Base-by-base conservation (phyloP, 1,139 yeast genomes). In the Sugiyamaella grinbergsii region DNA sequence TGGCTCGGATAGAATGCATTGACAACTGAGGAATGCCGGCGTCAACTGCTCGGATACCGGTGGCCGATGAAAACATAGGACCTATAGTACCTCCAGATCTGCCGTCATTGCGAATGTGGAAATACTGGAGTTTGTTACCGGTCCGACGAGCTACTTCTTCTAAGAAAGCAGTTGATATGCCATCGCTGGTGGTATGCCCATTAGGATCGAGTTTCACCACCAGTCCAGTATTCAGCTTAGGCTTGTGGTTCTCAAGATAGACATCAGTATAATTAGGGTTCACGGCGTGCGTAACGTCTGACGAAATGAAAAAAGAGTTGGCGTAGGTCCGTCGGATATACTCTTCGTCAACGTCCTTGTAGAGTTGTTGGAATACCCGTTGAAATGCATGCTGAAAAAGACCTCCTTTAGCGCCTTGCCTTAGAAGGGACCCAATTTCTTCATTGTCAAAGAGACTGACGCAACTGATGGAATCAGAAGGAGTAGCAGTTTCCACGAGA, bases 261-360 rank as follows among this genome's bases (percentile, higher is more conserved):
- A 76, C 82, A 33, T 58, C 56, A 22, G 79, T 69, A 67, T 87
- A 90, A 71, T 91, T 91, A 55, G 97, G 97, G 68, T 91, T 95
- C 47, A 88, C 85, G 32, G 96, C 97, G 66, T 91, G 98, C 1
- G 96, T 93, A 74, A 87, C 93, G 66, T 91, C 98, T 0, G 95
- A 85, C 0, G 96, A 89, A 52, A 90, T 73, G 60, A 90, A 79
- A 70, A 90, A 89, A 1, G 97, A 88, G 65, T 83, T 85, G 15
- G 74, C 73, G 38, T 56, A 61, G 1, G 71, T 57, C 51, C 59
- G 65, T 8, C 79, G 60, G 3, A 47, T 4, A 32, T 34, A 26
- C 28, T 36, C 47, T 7, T 40, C 47, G 26, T 37, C 83, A 84
- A 77, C 64, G 24, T 78, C 65, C 5, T 81, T 81, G 81, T 82